A percentile compares a stretch with the other conserved stretches of the same genome.
phyloP scores from a whole-genome alignment of 78 protist species.

The Dictyostelium brefeldianum region DNA sequence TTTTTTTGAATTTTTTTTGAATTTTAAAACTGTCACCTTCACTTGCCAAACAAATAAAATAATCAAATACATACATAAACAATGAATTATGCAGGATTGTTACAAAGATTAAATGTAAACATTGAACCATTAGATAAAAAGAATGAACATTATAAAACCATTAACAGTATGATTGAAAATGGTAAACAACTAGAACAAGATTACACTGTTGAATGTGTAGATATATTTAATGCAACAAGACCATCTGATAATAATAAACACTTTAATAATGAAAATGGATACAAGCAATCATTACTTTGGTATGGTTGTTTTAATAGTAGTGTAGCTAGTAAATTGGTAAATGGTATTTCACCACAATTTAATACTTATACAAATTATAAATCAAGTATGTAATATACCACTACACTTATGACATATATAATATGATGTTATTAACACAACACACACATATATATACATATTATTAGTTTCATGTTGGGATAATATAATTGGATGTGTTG shows the following conservation, averaged over 20 bases:
- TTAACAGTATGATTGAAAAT: neutral
- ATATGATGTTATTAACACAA: neutral
- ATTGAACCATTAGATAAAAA: constrained; percentile 22
- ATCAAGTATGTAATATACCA: constrained; percentile 19
- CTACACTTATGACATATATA: neutral
- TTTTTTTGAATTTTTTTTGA: too few relatives aligned
- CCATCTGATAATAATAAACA: neutral
- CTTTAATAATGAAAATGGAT: neutral
- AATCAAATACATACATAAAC: too few relatives aligned
- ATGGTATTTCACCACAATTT: constrained; percentile 17
- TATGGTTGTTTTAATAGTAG: constrained; percentile 52
- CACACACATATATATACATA: too few relatives aligned
- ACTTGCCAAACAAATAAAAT: too few relatives aligned
- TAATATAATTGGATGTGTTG: constrained; percentile 45
- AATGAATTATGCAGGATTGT: constrained; percentile 18
- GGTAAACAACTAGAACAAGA: neutral
- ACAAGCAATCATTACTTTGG: constrained; percentile 45
- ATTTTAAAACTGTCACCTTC: too few relatives aligned
- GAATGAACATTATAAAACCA: neutral
- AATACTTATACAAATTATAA: constrained; percentile 33
- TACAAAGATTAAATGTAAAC: neutral
- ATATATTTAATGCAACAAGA: constrained; percentile 38
- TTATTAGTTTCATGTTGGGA: constrained; percentile 63
- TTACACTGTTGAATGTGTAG: constrained; percentile 31
- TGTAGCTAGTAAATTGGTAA: constrained; percentile 42